These are phyloP conservation scores for Hygrophorus russula DNA, from an alignment of 768 basidiomycete species.

Conservation along the genomic window DNA sequence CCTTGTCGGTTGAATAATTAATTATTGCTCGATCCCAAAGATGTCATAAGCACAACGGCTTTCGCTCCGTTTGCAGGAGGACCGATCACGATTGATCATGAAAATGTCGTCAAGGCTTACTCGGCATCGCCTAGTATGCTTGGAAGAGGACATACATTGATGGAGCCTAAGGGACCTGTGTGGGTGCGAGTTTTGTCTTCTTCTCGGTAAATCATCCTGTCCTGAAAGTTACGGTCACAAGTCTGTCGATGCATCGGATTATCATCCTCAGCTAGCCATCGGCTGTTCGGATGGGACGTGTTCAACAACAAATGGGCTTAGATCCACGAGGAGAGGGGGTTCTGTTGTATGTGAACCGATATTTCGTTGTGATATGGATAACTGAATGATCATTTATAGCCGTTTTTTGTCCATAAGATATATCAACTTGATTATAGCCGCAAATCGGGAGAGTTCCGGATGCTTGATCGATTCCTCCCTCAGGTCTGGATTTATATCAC, in stretches of 20 bases:
- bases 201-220: neutral
- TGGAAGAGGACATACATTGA: constrained; percentile 57
- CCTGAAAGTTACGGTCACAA: constrained; percentile 18
- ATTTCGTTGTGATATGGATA: too few relatives aligned
- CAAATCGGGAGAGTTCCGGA: constrained; percentile 61
- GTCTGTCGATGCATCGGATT: constrained; percentile 69
- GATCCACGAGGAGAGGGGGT: constrained; percentile 59
- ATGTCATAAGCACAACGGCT: constrained; percentile 56
- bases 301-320: constrained; percentile 59
- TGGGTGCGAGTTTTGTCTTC: constrained; percentile 45
- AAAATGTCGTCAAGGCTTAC: constrained; percentile 69
- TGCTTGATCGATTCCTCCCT: constrained; percentile 82
- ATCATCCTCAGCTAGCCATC: constrained; percentile 77
- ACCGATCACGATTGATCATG: constrained; percentile 71
- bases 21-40: constrained; percentile 22
- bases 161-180: constrained; percentile 70
- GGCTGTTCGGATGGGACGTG: constrained; percentile 80
- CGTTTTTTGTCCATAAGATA: constrained; percentile 68
- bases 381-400: constrained; percentile 28
- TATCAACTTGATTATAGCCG: constrained; percentile 86
- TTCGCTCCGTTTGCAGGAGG: constrained; percentile 63
- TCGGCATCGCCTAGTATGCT: constrained; percentile 64
- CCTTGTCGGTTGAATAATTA: neutral
- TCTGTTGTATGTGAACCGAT: constrained; percentile 42
- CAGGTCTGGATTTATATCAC: constrained; percentile 29